These are phyloP conservation scores for Calamus simplicifolius DNA, from an alignment of 176 grass and related monocot species.

Conservation along the genomic window DNA sequence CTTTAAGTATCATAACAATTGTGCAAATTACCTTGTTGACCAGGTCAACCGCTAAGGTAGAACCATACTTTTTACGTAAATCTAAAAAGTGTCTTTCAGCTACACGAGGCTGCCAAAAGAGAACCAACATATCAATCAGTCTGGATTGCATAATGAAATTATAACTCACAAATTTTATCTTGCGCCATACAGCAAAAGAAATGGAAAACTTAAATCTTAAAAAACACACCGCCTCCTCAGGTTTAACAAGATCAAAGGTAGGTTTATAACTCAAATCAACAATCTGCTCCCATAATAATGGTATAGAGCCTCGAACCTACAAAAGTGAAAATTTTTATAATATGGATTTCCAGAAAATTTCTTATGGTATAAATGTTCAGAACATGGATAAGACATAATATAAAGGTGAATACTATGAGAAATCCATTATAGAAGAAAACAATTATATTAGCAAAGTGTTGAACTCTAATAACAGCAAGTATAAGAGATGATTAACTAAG, in stretches of 20 bases:
- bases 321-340: slow-evolving; percentile 15
- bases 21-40: slow-evolving; percentile 67
- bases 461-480: too few species aligned
- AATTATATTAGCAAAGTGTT: too few species aligned
- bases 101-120: slow-evolving; percentile 56
- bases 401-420: too few species aligned
- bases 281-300: slow-evolving; percentile 94
- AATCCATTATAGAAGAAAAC: too few species aligned
- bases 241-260: slow-evolving; percentile 73
- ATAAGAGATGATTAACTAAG: too few species aligned
- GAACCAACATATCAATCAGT: slow-evolving; percentile 11
- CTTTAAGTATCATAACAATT: too few species aligned
- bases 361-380: too few species aligned
- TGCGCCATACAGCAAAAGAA: slow-evolving; percentile 2
- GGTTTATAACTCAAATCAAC: slow-evolving; percentile 99
- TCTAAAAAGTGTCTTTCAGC: slow-evolving; percentile 77
- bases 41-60: slow-evolving; percentile 81
- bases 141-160: slow-evolving; percentile 2
- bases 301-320: slow-evolving; percentile 93
- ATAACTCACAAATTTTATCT: background rate
- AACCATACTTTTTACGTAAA: slow-evolving; percentile 85
- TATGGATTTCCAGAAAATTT: background rate
- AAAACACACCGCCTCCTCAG: slow-evolving; percentile 61
- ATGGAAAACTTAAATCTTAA: slow-evolving; percentile 23
- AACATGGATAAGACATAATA: too few species aligned